A percentile compares a stretch with the other conserved stretches of the same genome.
Evolutionary conservation across 1,284 basidiomycete genomes (phyloP).

Genomic region (Stygiomarasmius scandens): DNA sequence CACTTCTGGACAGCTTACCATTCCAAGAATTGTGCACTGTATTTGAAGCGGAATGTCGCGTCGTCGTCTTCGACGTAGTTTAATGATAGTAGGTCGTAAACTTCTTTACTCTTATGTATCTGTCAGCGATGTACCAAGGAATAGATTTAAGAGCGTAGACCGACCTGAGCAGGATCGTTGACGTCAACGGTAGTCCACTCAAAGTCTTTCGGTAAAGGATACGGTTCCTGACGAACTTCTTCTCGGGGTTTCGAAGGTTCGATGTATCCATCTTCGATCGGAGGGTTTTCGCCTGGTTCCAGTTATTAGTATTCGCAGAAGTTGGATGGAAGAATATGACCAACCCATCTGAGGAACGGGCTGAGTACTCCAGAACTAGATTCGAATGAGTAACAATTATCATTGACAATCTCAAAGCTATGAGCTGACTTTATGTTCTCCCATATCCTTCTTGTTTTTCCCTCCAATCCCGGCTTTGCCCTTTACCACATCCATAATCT

Average conservation of each 20-base stretch:
- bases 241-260: slow-evolving; percentile 79
- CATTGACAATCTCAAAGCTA: background rate
- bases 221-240: slow-evolving; percentile 86
- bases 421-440: slow-evolving; percentile 79
- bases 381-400: slow-evolving; percentile 9
- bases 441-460: slow-evolving; percentile 75
- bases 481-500: slow-evolving; percentile 72
- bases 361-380: slow-evolving; percentile 93
- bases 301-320: background rate
- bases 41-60: slow-evolving; percentile 95
- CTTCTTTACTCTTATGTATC: slow-evolving; percentile 75
- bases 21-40: slow-evolving; percentile 91
- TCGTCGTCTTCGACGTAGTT: slow-evolving; percentile 99
- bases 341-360: slow-evolving; percentile 88
- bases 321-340: slow-evolving; percentile 9
- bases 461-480: slow-evolving; percentile 73
- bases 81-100: slow-evolving; percentile 88
- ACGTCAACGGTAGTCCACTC: slow-evolving; percentile 91
- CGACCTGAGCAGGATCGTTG: slow-evolving; percentile 71
- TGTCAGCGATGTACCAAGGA: background rate
- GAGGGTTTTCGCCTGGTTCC: slow-evolving; percentile 62
- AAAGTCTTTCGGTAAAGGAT: slow-evolving; percentile 90
- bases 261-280: slow-evolving; percentile 84
- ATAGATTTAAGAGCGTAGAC: slow-evolving; percentile 5
- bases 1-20: slow-evolving; percentile 60